Percentiles rank a stretch among this genome's conserved stretches.
phyloP scores from a whole-genome alignment of 2,329 filamentous ascomycete genomes.

The Trichoderma sp. region DNA sequence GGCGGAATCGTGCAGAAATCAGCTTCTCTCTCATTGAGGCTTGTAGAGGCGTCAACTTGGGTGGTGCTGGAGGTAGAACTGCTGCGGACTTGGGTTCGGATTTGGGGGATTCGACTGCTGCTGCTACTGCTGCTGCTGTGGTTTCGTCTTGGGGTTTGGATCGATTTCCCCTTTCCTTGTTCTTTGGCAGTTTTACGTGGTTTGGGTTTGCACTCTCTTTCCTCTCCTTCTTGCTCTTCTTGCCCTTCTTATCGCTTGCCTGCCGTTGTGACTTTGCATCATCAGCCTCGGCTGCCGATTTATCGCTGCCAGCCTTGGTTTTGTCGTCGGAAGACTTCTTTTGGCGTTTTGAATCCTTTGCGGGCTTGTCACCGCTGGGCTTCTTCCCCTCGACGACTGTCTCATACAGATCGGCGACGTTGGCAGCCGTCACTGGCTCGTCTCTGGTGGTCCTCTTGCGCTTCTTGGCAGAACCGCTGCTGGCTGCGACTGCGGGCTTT shows the following conservation, averaged over 20 bases:
- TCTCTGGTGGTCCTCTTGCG: constrained; percentile 46
- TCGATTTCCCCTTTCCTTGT: constrained; percentile 20
- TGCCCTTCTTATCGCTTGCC: constrained; percentile 28
- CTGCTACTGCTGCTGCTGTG: neutral
- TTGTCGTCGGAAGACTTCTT: constrained; percentile 28
- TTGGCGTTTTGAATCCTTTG: constrained; percentile 36
- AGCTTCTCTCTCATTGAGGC: constrained; percentile 93
- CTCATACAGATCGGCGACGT: constrained; percentile 77
- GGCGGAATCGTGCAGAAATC: constrained; percentile 90
- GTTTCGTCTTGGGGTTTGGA: neutral
- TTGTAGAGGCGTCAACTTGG: constrained; percentile 86
- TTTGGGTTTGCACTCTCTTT: constrained; percentile 16
- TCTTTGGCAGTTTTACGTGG: constrained; percentile 15
- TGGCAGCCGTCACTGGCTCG: constrained; percentile 60
- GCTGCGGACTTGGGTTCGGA: constrained; percentile 28
- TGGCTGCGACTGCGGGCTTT: constrained; percentile 38
- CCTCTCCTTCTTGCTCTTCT: constrained; percentile 35
- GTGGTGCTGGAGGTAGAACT: constrained; percentile 43
- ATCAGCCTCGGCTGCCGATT: constrained; percentile 31
- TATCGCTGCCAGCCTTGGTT: constrained; percentile 30
- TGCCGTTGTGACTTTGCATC: neutral
- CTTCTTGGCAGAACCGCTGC: constrained; percentile 49
- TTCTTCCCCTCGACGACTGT: constrained; percentile 71
- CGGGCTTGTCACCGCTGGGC: constrained; percentile 28
- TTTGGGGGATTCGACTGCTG: constrained; percentile 17